Evolutionary conservation across 2,329 filamentous ascomycete species (phyloP).

Genomic region (Aureobasidium namibiae): DNA sequence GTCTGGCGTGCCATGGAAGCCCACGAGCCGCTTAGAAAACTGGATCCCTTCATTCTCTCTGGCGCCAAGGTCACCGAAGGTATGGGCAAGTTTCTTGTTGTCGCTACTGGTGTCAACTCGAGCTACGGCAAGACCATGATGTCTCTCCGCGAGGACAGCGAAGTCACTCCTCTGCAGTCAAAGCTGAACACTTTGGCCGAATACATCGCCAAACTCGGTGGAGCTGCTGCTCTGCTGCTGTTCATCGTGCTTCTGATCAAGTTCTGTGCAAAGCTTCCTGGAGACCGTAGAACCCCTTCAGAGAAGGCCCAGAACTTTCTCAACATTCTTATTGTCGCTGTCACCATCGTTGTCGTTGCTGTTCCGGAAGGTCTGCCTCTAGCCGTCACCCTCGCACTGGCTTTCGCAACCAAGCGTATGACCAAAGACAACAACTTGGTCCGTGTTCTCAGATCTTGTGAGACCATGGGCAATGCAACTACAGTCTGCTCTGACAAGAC

Average conservation of each 20-base stretch:
- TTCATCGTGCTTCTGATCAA: conserved; percentile 83
- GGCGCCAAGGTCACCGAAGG: conserved; percentile 72
- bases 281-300: conserved; percentile 48
- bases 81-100: conserved; percentile 67
- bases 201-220: conserved; percentile 71
- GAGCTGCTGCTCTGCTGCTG: conserved; percentile 66
- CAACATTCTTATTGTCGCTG: conserved; percentile 55
- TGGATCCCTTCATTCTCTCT: conserved; percentile 81
- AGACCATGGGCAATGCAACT: conserved; percentile 64
- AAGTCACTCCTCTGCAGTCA: conserved; percentile 69
- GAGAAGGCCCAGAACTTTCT: conserved; percentile 67
- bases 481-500: conserved; percentile 78
- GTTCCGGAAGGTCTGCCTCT: conserved; percentile 59
- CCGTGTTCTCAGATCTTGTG: conserved; percentile 58
- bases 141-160: conserved; percentile 66
- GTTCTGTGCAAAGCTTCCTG: conserved; percentile 63
- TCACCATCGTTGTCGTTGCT: conserved; percentile 62
- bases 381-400: conserved; percentile 59
- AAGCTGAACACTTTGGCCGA: conserved; percentile 72
- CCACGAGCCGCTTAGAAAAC: conserved; percentile 53
- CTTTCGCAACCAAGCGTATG: conserved; percentile 60
- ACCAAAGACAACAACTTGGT: conserved; percentile 63
- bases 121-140: conserved; percentile 71
- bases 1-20: conserved; percentile 59
- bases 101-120: conserved; percentile 64